Evolutionary conservation across 768 basidiomycete species (phyloP), one percentile per base, ranked within the genome.

Genomic region (Phlebiopsis gigantea): DNA sequence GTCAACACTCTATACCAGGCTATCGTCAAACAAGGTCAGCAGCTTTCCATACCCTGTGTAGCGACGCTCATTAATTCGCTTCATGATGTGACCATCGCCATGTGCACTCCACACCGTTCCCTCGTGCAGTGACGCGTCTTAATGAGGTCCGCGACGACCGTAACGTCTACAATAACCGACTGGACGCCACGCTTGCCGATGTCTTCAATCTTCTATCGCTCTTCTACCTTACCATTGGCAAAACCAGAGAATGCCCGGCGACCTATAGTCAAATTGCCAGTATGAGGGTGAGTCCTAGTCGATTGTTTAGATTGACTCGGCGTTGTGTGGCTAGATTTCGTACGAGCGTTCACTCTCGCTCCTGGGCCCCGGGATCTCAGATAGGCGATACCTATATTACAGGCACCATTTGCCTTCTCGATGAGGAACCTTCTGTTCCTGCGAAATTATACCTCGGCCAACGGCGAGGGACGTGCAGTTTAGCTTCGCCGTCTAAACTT

Each of bases 181-280:
- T 99, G 45, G 97, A 99, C 74, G 95, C 93, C 5, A 90, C 93
- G 4, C 84, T 99, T 46, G 87, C 92, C 26, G 97, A 99, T 73
- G 96, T 98, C 34, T 98, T 98, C 75, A 87, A 83, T 66, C 80
- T 99, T 48, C 82, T 99, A 44, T 96, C 93, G 14, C 81, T 99
- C 62, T 98, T 97, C 80, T 99, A 94, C 77, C 85, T 99, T 64
- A 97, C 95, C 34, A 94, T 99, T 60, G 97, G 97, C 43, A 95
- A 94, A 75, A 94, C 92, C 41, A 84, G 87, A 62, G 95, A 98
- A 71, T 87, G 88, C 9, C 95, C 96, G 0, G 96, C 95, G 24
- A 93, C 90, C 0, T 99, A 97, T 71, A 93, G 91, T 61, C 97
- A 98, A 66, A 85, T 98, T 61, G 93, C 93, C 39, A 93, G 88